Conservation (phyloP, 1,284 basidiomycete species). For the Rhodotorula sp. region DNA sequence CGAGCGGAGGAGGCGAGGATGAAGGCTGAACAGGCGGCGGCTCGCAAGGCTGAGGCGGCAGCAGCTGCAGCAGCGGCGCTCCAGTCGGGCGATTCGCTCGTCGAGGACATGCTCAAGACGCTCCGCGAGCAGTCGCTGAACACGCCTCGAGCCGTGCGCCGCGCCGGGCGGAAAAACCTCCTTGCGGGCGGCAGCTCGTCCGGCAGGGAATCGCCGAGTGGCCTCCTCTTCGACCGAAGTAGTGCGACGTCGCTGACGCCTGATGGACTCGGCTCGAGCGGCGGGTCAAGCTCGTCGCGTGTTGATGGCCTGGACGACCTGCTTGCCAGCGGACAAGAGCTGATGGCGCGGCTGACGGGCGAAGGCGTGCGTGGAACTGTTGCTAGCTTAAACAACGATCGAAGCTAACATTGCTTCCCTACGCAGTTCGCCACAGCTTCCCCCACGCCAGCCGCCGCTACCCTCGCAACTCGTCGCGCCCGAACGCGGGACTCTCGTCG, state of each 20-base stretch:
- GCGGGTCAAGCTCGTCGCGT: background rate
- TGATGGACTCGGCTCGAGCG: background rate
- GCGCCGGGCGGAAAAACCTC: constrained; percentile 14
- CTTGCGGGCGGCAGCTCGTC: background rate
- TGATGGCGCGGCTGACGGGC: constrained; percentile 25
- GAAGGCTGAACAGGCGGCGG: constrained; percentile 27
- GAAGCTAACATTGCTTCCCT: too few species aligned
- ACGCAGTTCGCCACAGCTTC: constrained; percentile 1
- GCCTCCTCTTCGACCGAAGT: background rate
- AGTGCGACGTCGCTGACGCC: background rate
- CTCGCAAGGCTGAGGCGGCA: constrained; percentile 35
- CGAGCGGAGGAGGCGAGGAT: constrained; percentile 20
- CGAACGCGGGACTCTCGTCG: background rate
- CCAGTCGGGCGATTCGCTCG: constrained; percentile 29
- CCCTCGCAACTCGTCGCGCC: background rate
- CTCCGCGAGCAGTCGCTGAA: constrained; percentile 32
- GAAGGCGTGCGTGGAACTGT: constrained; percentile 22
- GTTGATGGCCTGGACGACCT: constrained; percentile 23
- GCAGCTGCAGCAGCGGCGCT: constrained; percentile 20
- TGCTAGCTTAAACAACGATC: too few species aligned
- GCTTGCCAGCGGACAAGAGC: constrained; percentile 24
- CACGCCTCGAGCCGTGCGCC: constrained; percentile 20
- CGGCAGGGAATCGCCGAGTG: constrained; percentile 8
- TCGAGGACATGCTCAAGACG: constrained; percentile 35
- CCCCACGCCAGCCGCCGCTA: background rate